Percentiles rank a stretch among this genome's conserved stretches.
These are phyloP conservation scores for Phytophthora quininea DNA, from an alignment of 352 stramenopile genomes.

Conservation along the genomic window DNA sequence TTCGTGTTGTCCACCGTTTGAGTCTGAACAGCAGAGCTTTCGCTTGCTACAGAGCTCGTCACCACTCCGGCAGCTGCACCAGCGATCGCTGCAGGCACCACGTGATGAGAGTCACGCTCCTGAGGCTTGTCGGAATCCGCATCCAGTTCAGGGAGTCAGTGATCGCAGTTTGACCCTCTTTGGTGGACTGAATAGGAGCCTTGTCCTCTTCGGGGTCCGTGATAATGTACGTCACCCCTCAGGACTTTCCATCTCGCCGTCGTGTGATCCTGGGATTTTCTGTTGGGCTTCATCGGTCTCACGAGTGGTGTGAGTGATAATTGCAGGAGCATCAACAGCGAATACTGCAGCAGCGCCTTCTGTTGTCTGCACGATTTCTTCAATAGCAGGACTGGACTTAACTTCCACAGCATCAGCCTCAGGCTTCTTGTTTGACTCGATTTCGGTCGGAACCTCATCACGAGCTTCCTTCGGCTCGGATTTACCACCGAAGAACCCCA, in stretches of 20 bases:
- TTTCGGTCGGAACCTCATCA: not conserved
- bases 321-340: not conserved
- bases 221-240: not conserved
- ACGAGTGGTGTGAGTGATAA: not conserved
- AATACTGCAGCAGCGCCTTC: not conserved
- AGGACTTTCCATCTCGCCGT: conserved; percentile 2
- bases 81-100: conserved; percentile 2
- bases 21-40: not conserved
- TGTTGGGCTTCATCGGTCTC: conserved; percentile 1
- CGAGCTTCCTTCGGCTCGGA: conserved; percentile 6
- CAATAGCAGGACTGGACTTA: not conserved
- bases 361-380: conserved; percentile 3
- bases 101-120: not conserved
- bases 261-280: conserved; percentile 1
- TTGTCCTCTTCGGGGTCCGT: conserved; percentile 14
- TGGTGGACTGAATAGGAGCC: not conserved
- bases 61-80: not conserved
- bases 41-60: not conserved
- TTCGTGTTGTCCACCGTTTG: not conserved
- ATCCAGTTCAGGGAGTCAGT: conserved; percentile 6
- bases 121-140: conserved; percentile 1
- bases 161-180: not conserved
- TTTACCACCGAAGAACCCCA: conserved; percentile 31
- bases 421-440: not conserved
- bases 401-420: not conserved